Evolutionary conservation across 768 basidiomycete genomes (phyloP).

Genomic region (Fomitopsis serialis): DNA sequence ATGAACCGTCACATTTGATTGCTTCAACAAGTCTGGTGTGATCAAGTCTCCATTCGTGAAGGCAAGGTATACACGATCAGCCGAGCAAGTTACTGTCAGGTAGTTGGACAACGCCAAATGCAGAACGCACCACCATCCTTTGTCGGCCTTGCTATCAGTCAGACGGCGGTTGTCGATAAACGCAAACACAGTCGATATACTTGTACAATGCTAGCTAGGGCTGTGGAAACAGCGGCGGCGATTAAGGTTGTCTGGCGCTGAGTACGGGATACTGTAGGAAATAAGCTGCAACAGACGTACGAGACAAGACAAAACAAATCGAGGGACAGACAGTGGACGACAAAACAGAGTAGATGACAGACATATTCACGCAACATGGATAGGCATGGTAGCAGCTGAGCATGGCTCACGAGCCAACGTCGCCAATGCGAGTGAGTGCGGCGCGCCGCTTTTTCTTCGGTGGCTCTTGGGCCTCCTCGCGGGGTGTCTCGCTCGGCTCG

Average conservation of each 20-base stretch:
- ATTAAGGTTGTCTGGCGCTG: background rate
- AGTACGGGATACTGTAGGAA: background rate
- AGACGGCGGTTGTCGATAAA: no score
- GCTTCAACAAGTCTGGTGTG: no score
- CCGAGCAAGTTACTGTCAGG: no score
- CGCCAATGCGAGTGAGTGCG: conserved; percentile 67
- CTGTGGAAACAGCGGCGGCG: background rate
- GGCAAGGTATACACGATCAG: background rate
- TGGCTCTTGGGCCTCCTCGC: conserved; percentile 37
- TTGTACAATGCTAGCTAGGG: no score
- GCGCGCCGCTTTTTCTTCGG: conserved; percentile 85
- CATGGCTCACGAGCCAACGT: conserved; percentile 25
- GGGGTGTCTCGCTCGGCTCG: conserved; percentile 19
- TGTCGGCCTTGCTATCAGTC: no score
- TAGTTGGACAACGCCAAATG: no score
- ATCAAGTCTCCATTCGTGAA: no score
- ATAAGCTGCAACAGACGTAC: background rate
- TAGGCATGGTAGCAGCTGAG: background rate
- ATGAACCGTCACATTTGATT: background rate
- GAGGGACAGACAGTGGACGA: background rate
- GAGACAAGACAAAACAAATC: background rate
- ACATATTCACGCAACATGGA: background rate
- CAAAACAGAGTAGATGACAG: background rate
- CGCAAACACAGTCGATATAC: no score
- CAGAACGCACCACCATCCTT: no score